Evolutionary conservation across 208 protist species (phyloP).

Genomic region (Leishmania major): DNA sequence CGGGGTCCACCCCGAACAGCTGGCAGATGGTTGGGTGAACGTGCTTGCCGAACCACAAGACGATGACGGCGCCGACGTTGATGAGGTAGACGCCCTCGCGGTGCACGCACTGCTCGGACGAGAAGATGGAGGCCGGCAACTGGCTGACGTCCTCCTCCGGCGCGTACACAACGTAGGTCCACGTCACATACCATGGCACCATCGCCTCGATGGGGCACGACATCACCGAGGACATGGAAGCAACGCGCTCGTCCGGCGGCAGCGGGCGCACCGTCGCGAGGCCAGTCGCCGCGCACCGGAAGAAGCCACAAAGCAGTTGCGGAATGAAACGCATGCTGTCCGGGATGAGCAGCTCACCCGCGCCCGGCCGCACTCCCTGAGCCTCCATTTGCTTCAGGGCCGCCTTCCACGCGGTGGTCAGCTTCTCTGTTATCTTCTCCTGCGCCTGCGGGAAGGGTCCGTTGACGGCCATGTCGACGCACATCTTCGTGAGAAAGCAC

Average conservation of each 20-base stretch:
- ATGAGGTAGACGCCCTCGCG: conserved; percentile 67
- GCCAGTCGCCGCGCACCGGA: conserved; percentile 59
- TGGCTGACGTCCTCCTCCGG: conserved; percentile 49
- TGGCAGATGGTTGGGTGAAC: conserved; percentile 43
- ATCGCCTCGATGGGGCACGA: conserved; percentile 62
- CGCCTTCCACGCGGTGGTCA: conserved; percentile 51
- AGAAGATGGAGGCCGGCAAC: conserved; percentile 59
- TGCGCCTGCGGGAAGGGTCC: conserved; percentile 65
- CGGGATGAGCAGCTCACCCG: conserved; percentile 65
- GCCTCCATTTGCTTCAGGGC: conserved; percentile 50
- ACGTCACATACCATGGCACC: conserved; percentile 69
- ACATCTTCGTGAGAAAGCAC: conserved; percentile 75
- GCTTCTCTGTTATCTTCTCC: conserved; percentile 54
- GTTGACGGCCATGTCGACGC: conserved; percentile 63
- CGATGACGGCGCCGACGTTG: conserved; percentile 55
- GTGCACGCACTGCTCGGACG: conserved; percentile 60
- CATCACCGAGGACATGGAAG: conserved; percentile 77
- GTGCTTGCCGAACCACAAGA: conserved; percentile 77
- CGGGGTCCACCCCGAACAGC: conserved; percentile 46
- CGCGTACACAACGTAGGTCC: conserved; percentile 74
- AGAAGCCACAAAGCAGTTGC: conserved; percentile 82
- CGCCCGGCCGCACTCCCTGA: conserved; percentile 38
- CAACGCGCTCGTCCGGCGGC: conserved; percentile 69
- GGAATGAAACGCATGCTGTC: conserved; percentile 79
- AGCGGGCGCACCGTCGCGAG: conserved; percentile 45